Base-by-base conservation (phyloP, 1,284 basidiomycete genomes). In the Chalciporus sp. region DNA sequence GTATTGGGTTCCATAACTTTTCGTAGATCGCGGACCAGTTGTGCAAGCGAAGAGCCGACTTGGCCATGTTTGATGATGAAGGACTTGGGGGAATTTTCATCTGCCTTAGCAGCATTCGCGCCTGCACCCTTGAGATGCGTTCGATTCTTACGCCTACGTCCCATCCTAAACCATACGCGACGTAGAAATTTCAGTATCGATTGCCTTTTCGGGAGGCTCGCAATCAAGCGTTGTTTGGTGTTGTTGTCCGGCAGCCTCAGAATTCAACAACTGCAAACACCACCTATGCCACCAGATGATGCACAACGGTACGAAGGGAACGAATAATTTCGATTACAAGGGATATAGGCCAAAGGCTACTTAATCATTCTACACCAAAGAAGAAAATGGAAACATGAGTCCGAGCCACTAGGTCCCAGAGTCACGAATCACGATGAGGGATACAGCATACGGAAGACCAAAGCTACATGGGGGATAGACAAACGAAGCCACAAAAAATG, bases 1-100 rank as follows among this genome's bases (percentile, higher is more conserved):
- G 97, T 99, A 71, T 98, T 95, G 56, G 97, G 97, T 73, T 99
- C 97, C 92, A 99, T 94, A 58, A 97, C 89, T 72, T 92, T 92
- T 63, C 97, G 81, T 65, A 98, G 78, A 73, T 99, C 97, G 49
- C 90, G 83, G 14, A 98, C 95, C 29, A 99, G 86, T 63, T 94
- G 90, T 4, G 86, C 76, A 49, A 97, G 81, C n/a, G 92, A 92
- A 51, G 83, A 80, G 14, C 95, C 95, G 29, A 98, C 95, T 55
- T 88, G 86, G 42, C 96, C 96, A 72, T 95, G 92, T 67, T 95
- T 96, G 71, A 99, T 94, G 60, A 99, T 92, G 68, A 92, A 91
- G 0, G 89, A 89, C 70, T 85, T 90, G 4, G 90, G 89, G 1
- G 74, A 74, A 53, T 74, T 77, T 28, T 79, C 76, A 8, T 63